Evolutionary conservation across 208 protist genomes (phyloP).

Genomic region (Wallacemonas sp.): DNA sequence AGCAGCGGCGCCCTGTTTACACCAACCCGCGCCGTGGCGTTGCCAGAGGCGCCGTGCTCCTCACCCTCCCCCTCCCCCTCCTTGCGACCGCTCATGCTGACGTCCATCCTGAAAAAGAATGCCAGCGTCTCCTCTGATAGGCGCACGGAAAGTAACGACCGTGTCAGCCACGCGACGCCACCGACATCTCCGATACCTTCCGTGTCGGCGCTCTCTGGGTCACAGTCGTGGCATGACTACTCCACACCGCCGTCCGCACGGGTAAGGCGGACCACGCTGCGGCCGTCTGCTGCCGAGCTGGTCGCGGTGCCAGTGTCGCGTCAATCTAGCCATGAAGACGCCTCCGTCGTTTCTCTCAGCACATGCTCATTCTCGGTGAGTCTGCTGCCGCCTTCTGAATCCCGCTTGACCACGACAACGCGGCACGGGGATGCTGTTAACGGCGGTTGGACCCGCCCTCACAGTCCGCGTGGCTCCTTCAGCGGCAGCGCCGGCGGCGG

Average conservation of each 20-base stretch:
- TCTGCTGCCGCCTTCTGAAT: background rate
- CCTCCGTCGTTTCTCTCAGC: slow-evolving; percentile 9
- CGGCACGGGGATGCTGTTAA: background rate
- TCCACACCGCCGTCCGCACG: background rate
- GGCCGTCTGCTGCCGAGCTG: no score
- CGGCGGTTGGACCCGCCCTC: background rate
- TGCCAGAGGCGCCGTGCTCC: background rate
- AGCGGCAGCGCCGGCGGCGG: background rate
- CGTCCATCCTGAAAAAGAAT: slow-evolving; percentile 10
- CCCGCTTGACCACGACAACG: background rate
- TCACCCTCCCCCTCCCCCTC: background rate
- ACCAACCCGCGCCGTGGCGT: background rate
- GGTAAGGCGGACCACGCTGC: background rate
- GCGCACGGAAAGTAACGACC: background rate
- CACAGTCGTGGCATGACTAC: background rate
- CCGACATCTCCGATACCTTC: background rate
- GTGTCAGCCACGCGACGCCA: background rate
- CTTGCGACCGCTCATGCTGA: slow-evolving; percentile 2
- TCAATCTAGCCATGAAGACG: no score
- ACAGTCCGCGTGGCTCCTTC: background rate
- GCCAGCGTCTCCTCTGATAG: no score
- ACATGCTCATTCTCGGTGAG: slow-evolving; percentile 5
- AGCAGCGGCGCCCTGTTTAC: background rate
- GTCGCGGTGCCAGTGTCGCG: no score
- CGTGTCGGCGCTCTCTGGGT: slow-evolving; percentile 1